Conservation (phyloP, 179 eudicot genomes). For the Spergularia azorica region DNA sequence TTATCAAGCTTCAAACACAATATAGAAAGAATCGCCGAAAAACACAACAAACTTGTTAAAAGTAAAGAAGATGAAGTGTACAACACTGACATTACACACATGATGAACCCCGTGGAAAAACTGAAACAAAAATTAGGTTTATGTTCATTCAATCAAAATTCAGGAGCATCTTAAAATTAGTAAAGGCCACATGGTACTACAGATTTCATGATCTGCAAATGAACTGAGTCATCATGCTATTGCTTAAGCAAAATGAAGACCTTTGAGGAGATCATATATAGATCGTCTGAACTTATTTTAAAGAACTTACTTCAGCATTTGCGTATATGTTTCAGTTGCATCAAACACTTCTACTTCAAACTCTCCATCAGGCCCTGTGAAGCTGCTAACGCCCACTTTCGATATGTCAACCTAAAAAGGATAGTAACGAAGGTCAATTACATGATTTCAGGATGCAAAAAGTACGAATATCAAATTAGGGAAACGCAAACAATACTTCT, state of each 20-base stretch:
- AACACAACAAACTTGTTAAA: too few relatives aligned
- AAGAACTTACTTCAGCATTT: slow-evolving; percentile 79
- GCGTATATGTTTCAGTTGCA: slow-evolving; percentile 83
- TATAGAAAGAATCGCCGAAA: too few relatives aligned
- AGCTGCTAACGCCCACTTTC: slow-evolving; percentile 58
- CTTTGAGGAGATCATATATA: not conserved
- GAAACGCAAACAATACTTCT: slow-evolving; percentile 49
- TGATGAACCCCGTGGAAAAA: not conserved
- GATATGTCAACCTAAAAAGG: slow-evolving; percentile 84
- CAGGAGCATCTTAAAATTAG: not conserved
- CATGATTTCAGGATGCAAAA: not conserved
- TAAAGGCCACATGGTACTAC: not conserved
- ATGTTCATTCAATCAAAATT: not conserved
- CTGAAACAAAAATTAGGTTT: not conserved
- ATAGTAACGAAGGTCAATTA: slow-evolving; percentile 13
- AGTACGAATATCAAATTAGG: not conserved
- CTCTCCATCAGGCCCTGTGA: slow-evolving; percentile 81
- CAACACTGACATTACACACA: not conserved
- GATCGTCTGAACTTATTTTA: not conserved
- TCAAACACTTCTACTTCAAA: slow-evolving; percentile 97
- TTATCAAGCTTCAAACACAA: too few relatives aligned
- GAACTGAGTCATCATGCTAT: not conserved
- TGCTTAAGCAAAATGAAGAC: not conserved
- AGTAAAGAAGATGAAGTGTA: too few relatives aligned
- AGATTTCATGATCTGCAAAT: not conserved